Percentiles rank a stretch among this genome's conserved stretches.
phyloP scores from a whole-genome alignment of 1,139 yeast genomes.

The Blastobotrys proliferans region DNA sequence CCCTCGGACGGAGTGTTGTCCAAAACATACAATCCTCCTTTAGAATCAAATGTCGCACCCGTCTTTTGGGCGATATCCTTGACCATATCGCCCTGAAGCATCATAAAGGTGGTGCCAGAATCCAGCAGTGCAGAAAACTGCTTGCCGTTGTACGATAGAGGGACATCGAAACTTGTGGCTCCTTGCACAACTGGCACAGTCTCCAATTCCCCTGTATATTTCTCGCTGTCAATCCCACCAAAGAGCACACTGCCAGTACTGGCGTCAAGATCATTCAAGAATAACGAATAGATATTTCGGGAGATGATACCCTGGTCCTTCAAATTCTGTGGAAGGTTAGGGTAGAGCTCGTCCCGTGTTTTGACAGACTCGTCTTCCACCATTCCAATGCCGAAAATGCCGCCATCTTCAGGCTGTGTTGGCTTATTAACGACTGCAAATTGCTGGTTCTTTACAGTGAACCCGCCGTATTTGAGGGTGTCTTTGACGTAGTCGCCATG shows the following conservation, averaged over 20 bases:
- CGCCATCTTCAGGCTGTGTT: conserved; percentile 11
- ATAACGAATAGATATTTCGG: conserved; percentile 49
- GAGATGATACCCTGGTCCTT: conserved; percentile 45
- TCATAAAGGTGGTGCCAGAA: conserved; percentile 32
- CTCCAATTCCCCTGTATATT: conserved; percentile 45
- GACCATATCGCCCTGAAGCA: conserved; percentile 26
- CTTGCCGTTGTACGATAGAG: conserved; percentile 15
- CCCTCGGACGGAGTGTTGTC: conserved; percentile 7
- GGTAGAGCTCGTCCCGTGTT: conserved; percentile 18
- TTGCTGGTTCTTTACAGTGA: conserved; percentile 12
- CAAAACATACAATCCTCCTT: conserved; percentile 19
- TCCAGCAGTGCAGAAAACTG: conserved; percentile 29
- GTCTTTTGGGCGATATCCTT: conserved; percentile 22
- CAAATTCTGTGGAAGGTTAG: conserved; percentile 47
- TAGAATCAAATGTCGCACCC: conserved; percentile 23
- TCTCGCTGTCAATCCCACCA: conserved; percentile 57
- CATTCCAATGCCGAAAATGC: conserved; percentile 16
- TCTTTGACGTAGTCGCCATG: conserved; percentile 51
- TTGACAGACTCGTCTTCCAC: conserved; percentile 12
- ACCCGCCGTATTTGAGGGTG: conserved; percentile 36
- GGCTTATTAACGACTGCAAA: conserved; percentile 13
- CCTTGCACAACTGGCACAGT: conserved; percentile 26
- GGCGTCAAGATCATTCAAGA: conserved; percentile 42
- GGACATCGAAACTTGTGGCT: conserved; percentile 11
- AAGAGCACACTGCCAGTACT: conserved; percentile 47